These are phyloP conservation scores for Pleurotus djamor DNA, from an alignment of 768 basidiomycete species.

Conservation along the genomic window DNA sequence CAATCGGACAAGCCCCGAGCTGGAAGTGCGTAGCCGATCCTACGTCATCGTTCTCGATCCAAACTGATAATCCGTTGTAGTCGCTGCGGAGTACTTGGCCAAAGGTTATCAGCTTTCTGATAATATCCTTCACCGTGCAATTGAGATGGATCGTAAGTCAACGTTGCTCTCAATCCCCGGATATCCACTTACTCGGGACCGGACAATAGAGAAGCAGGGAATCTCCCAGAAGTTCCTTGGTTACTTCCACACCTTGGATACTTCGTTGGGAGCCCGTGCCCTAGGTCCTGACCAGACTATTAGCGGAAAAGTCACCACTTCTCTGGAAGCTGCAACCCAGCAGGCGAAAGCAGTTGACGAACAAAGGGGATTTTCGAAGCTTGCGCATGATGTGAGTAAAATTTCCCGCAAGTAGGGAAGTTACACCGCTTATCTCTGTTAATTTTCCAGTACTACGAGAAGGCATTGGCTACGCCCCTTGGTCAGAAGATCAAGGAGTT, in stretches of 20 bases:
- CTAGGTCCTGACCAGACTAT: slow-evolving; percentile 83
- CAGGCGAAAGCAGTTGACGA: slow-evolving; percentile 79
- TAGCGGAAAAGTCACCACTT: slow-evolving; percentile 67
- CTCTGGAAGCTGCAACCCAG: slow-evolving; percentile 58
- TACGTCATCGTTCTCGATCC: not conserved
- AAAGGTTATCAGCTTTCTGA: slow-evolving; percentile 86
- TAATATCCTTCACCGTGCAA: slow-evolving; percentile 71
- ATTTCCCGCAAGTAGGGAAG: too few relatives aligned
- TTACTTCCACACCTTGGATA: slow-evolving; percentile 76
- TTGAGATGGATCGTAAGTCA: slow-evolving; percentile 69
- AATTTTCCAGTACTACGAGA: slow-evolving; percentile 65
- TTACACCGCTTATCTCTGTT: too few relatives aligned
- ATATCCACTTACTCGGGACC: not conserved
- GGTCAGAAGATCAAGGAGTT: slow-evolving; percentile 78
- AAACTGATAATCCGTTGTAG: slow-evolving; percentile 35
- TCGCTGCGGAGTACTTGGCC: slow-evolving; percentile 93
- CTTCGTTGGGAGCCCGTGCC: slow-evolving; percentile 62
- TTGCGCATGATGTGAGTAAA: slow-evolving; percentile 65
- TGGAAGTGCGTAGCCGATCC: slow-evolving; percentile 51
- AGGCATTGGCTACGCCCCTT: slow-evolving; percentile 70
- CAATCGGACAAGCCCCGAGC: slow-evolving; percentile 93
- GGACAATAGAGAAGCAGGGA: slow-evolving; percentile 64
- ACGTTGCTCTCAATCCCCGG: not conserved
- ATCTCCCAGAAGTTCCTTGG: slow-evolving; percentile 84
- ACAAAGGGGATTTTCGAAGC: slow-evolving; percentile 72